These are phyloP conservation scores for Marvania coccoides DNA, from an alignment of 139 green algal species.

Conservation along the genomic window DNA sequence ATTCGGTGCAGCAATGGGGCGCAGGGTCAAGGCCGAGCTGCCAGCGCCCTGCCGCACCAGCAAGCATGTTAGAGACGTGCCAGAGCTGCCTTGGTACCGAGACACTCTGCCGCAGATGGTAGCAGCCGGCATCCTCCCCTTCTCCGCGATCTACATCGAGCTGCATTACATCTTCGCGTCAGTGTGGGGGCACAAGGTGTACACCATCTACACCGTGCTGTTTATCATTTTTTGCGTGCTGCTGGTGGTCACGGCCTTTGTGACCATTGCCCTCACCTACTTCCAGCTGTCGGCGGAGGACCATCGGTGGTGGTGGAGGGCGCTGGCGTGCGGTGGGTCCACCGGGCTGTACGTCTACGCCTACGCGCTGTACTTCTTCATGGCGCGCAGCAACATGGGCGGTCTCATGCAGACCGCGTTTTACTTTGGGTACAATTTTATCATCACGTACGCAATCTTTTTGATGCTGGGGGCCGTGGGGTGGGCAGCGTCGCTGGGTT, in stretches of 20 bases:
- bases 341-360: constrained; percentile 92
- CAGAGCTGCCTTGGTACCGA: constrained; percentile 82
- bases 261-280: constrained; percentile 91
- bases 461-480: constrained; percentile 80
- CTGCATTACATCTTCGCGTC: constrained; percentile 94
- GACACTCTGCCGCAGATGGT: constrained; percentile 74
- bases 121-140: constrained; percentile 89
- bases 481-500: constrained; percentile 63
- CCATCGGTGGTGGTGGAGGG: constrained; percentile 90
- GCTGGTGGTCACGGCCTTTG: constrained; percentile 87
- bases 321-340: constrained; percentile 85
- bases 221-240: constrained; percentile 91
- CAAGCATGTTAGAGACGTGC: constrained; percentile 60
- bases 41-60: constrained; percentile 71
- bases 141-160: constrained; percentile 97
- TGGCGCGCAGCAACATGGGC: constrained; percentile 71
- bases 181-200: constrained; percentile 97
- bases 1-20: constrained; percentile 53
- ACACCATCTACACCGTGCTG: constrained; percentile 90
- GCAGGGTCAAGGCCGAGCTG: constrained; percentile 46
- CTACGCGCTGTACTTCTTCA: constrained; percentile 98
- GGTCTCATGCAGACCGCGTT: constrained; percentile 76
- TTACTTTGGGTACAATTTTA: constrained; percentile 82
- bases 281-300: constrained; percentile 93
- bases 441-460: constrained; percentile 63